A percentile compares a stretch with the other conserved stretches of the same genome.
Evolutionary conservation across 129 eudicot genomes (phyloP).

Genomic region (Apium graveolens): DNA sequence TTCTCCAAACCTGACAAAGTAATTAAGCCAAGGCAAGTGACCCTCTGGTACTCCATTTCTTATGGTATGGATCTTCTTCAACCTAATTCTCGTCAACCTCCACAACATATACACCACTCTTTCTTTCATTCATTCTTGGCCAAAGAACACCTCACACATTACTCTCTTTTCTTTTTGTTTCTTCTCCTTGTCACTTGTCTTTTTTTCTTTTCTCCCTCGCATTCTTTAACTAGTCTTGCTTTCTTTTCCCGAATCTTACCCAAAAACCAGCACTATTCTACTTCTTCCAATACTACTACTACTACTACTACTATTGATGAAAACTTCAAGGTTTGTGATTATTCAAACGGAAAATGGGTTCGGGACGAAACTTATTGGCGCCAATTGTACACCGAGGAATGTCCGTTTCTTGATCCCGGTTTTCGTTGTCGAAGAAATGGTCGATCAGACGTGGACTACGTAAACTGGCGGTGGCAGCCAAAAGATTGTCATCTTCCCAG

Average conservation of each 20-base stretch:
- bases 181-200: constrained; percentile 21
- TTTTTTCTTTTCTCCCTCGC: constrained; percentile 10
- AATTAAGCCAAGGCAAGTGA: neutral
- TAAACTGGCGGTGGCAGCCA: constrained; percentile 85
- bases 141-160: constrained; percentile 14
- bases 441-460: constrained; percentile 44
- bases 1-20: neutral
- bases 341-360: constrained; percentile 66
- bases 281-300: neutral
- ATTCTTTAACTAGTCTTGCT: constrained; percentile 4
- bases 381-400: constrained; percentile 42
- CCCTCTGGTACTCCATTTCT: neutral
- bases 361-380: constrained; percentile 48
- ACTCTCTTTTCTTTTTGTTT: constrained; percentile 25
- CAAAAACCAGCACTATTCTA: neutral
- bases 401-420: constrained; percentile 82
- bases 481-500: constrained; percentile 66
- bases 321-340: constrained; percentile 37
- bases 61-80: constrained; percentile 7
- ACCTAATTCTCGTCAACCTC: neutral
- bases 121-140: constrained; percentile 16
- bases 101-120: neutral
- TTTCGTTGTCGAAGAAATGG: constrained; percentile 66
- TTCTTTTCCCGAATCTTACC: constrained; percentile 25
- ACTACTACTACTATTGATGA: neutral